These are phyloP conservation scores for Selaginella tamariscina DNA, from an alignment of 75 land plant species.

Conservation along the genomic window DNA sequence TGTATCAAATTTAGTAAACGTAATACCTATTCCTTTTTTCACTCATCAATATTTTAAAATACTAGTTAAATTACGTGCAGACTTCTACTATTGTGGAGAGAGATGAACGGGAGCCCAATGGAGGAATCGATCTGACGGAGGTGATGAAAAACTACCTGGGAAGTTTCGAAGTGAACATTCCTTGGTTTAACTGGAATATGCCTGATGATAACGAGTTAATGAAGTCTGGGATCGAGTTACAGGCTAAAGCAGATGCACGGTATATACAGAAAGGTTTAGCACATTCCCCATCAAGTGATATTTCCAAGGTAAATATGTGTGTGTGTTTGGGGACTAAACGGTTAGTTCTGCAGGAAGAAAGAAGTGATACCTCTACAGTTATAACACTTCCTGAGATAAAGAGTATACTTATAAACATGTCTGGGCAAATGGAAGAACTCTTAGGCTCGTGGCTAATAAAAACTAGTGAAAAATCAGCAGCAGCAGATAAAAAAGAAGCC, in stretches of 20 bases:
- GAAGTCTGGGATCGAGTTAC: conserved; percentile 38
- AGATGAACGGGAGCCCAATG: too few species aligned
- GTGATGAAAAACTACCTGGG: neutral
- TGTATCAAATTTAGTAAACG: too few species aligned
- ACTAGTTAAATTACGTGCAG: too few species aligned
- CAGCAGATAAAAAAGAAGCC: neutral
- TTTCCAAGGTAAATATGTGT: too few species aligned
- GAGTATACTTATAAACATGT: conserved; percentile 40
- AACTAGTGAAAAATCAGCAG: conserved; percentile 1
- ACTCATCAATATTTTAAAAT: neutral
- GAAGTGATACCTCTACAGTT: conserved; percentile 11
- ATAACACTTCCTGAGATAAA: conserved; percentile 28
- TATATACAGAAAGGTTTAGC: conserved; percentile 79
- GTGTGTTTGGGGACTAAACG: too few species aligned
- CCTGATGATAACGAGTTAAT: conserved; percentile 48
- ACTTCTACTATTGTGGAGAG: too few species aligned
- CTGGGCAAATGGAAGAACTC: conserved; percentile 55
- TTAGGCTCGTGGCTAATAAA: conserved; percentile 64
- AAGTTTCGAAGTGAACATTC: neutral
- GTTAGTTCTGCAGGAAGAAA: too few species aligned
- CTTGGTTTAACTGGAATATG: conserved; percentile 25
- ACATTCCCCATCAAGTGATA: too few species aligned
- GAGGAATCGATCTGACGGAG: too few species aligned
- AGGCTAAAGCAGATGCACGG: conserved; percentile 44
- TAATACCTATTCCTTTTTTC: conserved; percentile 16